These are phyloP conservation scores for Patellaria atrata DNA, from an alignment of 495 filamentous ascomycete species.

Conservation along the genomic window DNA sequence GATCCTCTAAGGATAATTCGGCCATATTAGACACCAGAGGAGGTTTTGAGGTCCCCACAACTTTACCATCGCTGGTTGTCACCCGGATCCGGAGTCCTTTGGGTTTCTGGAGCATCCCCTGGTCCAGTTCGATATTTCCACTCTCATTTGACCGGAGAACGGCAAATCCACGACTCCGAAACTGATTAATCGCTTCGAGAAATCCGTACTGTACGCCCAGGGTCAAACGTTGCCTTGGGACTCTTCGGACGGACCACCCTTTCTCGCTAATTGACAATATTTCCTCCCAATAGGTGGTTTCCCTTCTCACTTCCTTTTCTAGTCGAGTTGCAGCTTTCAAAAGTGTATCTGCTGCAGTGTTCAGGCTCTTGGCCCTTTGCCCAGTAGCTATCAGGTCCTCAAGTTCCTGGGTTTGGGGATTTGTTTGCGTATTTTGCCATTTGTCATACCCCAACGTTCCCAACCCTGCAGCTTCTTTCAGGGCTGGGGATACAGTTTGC, in stretches of 20 bases:
- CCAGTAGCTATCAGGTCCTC: constrained; percentile 47
- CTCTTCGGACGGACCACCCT: constrained; percentile 67
- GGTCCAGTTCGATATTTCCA: constrained; percentile 60
- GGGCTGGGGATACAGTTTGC: constrained; percentile 47
- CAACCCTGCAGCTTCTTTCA: constrained; percentile 42
- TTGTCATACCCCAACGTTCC: constrained; percentile 64
- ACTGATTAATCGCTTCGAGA: constrained; percentile 60
- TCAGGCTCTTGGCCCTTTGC: constrained; percentile 63
- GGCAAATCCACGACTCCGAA: constrained; percentile 63
- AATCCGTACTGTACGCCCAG: constrained; percentile 84
- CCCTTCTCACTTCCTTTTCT: constrained; percentile 57
- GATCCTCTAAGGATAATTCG: constrained; percentile 39
- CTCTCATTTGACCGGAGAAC: constrained; percentile 59
- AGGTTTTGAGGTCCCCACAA: constrained; percentile 40
- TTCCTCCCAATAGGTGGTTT: constrained; percentile 80
- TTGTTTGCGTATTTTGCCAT: constrained; percentile 34
- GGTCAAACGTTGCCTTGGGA: constrained; percentile 48
- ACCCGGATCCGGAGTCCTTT: constrained; percentile 51
- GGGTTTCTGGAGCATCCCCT: constrained; percentile 43
- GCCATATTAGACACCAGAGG: constrained; percentile 24
- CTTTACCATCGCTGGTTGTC: constrained; percentile 27
- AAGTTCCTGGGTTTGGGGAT: constrained; percentile 26
- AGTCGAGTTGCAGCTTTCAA: constrained; percentile 58
- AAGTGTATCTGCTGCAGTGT: constrained; percentile 57
- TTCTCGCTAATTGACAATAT: constrained; percentile 63